These are phyloP conservation scores for Ophiosphaerella narmari DNA, from an alignment of 2,329 filamentous ascomycete genomes.

Conservation along the genomic window DNA sequence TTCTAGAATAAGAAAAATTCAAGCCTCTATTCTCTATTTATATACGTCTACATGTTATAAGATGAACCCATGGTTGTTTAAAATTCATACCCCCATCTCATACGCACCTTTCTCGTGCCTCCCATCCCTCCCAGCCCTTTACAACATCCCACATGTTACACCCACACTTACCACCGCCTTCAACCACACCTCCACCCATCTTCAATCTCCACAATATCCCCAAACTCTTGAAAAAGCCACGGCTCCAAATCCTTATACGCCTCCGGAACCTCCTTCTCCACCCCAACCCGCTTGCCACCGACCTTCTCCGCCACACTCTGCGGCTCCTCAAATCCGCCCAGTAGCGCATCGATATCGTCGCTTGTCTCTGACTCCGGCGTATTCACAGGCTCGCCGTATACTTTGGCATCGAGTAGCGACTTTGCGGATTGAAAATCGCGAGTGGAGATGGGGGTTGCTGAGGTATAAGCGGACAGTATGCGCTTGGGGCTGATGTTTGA, in stretches of 20 bases:
- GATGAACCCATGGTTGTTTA: too few species aligned
- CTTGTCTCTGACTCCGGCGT: neutral
- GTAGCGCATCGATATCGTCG: neutral
- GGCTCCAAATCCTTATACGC: slow-evolving; percentile 42
- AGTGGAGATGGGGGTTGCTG: too few species aligned
- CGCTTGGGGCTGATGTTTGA: too few species aligned
- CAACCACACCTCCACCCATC: slow-evolving; percentile 16
- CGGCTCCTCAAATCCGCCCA: neutral
- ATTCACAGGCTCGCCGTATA: neutral
- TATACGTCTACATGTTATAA: too few species aligned
- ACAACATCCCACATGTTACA: too few species aligned
- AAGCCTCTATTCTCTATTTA: too few species aligned
- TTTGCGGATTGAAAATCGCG: too few species aligned
- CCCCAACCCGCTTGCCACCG: neutral
- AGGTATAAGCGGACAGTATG: too few species aligned
- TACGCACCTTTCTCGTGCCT: too few species aligned
- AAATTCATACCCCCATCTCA: too few species aligned
- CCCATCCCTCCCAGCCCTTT: too few species aligned
- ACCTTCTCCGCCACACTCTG: slow-evolving; percentile 3
- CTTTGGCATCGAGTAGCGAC: neutral
- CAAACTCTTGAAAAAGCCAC: slow-evolving; percentile 48
- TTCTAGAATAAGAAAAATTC: too few species aligned
- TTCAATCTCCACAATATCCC: slow-evolving; percentile 46
- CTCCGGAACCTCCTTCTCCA: slow-evolving; percentile 18
- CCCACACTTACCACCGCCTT: neutral